phyloP scores from a whole-genome alignment of 805 yeast species.

The Lachancea fermentati region DNA sequence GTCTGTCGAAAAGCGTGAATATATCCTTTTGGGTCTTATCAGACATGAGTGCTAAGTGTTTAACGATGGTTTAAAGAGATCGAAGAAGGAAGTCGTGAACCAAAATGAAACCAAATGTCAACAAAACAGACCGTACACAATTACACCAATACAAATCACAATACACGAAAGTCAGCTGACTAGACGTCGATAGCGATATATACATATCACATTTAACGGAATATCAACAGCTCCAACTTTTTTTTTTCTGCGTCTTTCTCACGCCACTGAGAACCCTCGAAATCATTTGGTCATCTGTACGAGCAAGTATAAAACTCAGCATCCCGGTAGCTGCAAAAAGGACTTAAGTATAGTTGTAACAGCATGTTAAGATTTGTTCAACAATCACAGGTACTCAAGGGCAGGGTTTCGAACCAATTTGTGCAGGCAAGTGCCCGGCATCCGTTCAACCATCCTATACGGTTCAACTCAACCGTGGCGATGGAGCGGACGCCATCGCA shows the following conservation, averaged over 20 bases:
- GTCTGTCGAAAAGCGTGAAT: constrained; percentile 92
- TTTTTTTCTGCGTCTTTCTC: not conserved
- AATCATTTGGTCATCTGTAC: not conserved
- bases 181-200: not conserved
- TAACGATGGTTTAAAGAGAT: not conserved
- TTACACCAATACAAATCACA: not conserved
- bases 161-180: no score
- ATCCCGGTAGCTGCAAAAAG: constrained; percentile 4
- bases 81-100: not conserved
- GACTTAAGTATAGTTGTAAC: constrained; percentile 6
- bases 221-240: not conserved
- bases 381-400: constrained; percentile 32
- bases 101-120: not conserved
- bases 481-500: constrained; percentile 25
- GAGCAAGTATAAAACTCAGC: not conserved
- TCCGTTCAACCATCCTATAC: constrained; percentile 35
- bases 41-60: constrained; percentile 1
- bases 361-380: constrained; percentile 32
- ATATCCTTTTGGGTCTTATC: constrained; percentile 68
- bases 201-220: not conserved
- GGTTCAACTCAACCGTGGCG: constrained; percentile 34
- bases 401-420: constrained; percentile 37
- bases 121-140: not conserved
- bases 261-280: constrained; percentile 1
- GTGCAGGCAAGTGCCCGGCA: constrained; percentile 35